Base-by-base conservation (phyloP, 805 yeast genomes). In the Pichia scutulata region DNA sequence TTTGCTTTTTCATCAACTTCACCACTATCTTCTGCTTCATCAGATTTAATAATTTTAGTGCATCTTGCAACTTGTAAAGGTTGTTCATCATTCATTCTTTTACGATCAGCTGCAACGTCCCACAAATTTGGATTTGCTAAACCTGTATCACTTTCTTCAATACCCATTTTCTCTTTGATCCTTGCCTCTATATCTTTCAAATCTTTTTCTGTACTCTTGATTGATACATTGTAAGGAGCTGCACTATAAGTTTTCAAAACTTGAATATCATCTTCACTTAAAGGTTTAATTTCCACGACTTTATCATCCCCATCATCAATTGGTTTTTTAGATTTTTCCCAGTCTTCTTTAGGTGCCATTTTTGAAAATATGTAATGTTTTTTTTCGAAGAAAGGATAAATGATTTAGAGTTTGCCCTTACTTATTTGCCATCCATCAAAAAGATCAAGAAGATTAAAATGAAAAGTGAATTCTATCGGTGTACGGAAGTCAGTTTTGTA, bases 51-150 rank as follows among this genome's bases (percentile, higher is more conserved):
- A 69, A 95, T 93, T 72, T 95, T 93, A 24, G 99, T 95, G 71
- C 99, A 93, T 67, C 99, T 78, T 18, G 99, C 99, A 43, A 95
- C 99, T 70, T 93, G 99, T 57, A 93, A 74, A 28, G 99, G 97
- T 64, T 89, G 97, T 65, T 93, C 98, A 66, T 85, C 92, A 53
- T 84, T 77, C 83, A 90, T 82, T 63, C 97, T 76, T 69, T 88
- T 96, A 66, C 86, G 86, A 70, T 93, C 99, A 25, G 97, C 98
- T 76, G 83, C 81, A 44, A 92, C 89, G 71, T 93, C 99, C 99
- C 99, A 93, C 57, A 92, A 72, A 63, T 88, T 95, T 7, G 97
- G 96, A 47, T 96, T 90, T 19, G 98, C 89, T 55, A 93, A 75
- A n/a, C 99, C 99, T 1, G 99, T 92, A 69, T 93, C 98, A 63